Conservation (phyloP, 2,329 filamentous ascomycete species). For the Monosporascus sp. region DNA sequence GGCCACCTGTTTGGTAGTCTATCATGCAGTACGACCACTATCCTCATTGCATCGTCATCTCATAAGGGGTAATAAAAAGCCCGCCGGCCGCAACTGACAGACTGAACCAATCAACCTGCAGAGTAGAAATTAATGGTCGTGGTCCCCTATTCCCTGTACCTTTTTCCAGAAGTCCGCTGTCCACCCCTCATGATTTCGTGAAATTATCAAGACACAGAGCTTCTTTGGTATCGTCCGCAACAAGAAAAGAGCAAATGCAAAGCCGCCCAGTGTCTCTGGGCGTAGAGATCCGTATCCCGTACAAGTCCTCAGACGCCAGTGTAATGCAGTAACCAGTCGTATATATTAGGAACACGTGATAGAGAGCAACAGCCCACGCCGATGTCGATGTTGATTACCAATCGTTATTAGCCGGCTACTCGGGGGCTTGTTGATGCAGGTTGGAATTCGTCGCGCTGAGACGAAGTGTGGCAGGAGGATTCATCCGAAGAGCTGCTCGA, state of each 20-base stretch:
- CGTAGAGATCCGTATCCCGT: not conserved
- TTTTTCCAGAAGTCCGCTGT: not conserved
- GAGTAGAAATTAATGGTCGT: too few species aligned
- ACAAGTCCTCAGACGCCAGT: not conserved
- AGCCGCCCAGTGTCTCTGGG: not conserved
- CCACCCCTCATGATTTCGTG: not conserved
- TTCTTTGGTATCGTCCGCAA: conserved; percentile 1
- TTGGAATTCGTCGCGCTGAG: not conserved
- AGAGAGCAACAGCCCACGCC: not conserved
- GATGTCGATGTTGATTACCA: not conserved
- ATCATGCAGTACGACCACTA: too few species aligned
- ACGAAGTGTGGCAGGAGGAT: conserved; percentile 10
- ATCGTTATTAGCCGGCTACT: not conserved
- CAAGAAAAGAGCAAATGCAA: not conserved
- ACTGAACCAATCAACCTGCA: too few species aligned
- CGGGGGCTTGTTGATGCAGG: not conserved
- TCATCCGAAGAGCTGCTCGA: conserved; percentile 32
- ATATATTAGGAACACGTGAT: not conserved
- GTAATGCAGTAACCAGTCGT: not conserved
- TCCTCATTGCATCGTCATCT: too few species aligned
- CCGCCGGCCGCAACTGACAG: too few species aligned
- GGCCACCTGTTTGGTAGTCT: too few species aligned
- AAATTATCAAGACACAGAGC: not conserved
- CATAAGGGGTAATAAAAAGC: too few species aligned
- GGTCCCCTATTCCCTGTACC: not conserved